A percentile compares a stretch with the other conserved stretches of the same genome.
These are phyloP conservation scores for Eucommia ulmoides DNA, from an alignment of 257 asterid species.

Conservation along the genomic window DNA sequence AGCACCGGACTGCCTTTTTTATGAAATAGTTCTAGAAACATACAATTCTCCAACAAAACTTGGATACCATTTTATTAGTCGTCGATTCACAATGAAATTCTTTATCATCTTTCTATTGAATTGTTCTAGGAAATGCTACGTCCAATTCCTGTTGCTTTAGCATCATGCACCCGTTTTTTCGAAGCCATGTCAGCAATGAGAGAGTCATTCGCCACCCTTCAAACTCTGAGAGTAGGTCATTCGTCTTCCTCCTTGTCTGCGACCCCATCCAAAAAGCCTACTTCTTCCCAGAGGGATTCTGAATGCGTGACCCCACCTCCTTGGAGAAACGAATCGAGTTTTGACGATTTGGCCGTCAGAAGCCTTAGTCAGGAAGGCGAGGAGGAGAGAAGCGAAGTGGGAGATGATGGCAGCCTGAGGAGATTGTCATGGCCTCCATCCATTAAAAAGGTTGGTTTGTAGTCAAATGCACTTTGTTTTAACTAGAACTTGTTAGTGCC, in stretches of 20 bases:
- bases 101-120: too few species aligned
- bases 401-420: conserved; percentile 37
- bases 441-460: conserved; percentile 20
- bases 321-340: conserved; percentile 61
- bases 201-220: conserved; percentile 80
- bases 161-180: conserved; percentile 92
- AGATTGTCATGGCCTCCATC: conserved; percentile 73
- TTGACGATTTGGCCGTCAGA: conserved; percentile 43
- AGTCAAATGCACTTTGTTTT: too few species aligned
- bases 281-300: conserved; percentile 31
- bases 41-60: too few species aligned
- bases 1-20: too few species aligned
- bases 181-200: conserved; percentile 98
- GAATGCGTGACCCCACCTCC: conserved; percentile 70
- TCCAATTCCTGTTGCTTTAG: conserved; percentile 95
- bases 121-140: conserved; percentile 81
- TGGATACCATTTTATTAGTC: too few species aligned
- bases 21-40: too few species aligned
- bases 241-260: conserved; percentile 23
- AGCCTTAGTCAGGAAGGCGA: conserved; percentile 26
- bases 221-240: conserved; percentile 66
- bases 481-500: too few species aligned
- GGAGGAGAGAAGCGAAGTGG: conserved; percentile 16
- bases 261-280: conserved; percentile 10
- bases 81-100: too few species aligned